Conservation (phyloP, 1,284 basidiomycete genomes). For the Boletus austroedulis region DNA sequence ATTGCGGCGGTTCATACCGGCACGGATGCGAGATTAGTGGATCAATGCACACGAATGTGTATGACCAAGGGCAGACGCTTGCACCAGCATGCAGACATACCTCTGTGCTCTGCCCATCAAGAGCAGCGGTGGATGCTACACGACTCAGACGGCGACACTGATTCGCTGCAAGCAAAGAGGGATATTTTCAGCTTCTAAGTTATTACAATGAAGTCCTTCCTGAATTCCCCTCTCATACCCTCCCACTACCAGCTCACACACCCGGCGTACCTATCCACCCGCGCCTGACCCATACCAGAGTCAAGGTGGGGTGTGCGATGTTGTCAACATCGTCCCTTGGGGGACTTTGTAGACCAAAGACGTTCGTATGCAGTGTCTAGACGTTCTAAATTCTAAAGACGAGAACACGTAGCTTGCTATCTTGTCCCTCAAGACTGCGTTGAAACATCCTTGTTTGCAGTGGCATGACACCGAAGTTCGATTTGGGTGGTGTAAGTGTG, state of each 20-base stretch:
- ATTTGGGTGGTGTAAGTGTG: slow-evolving; percentile 3
- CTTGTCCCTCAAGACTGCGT: slow-evolving; percentile 1
- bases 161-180: slow-evolving; percentile 7
- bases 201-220: slow-evolving; percentile 19
- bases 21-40: slow-evolving; percentile 81
- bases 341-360: not conserved
- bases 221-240: not conserved
- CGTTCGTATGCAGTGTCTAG: not conserved
- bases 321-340: not conserved
- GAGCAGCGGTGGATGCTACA: not conserved
- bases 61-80: slow-evolving; percentile 42
- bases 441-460: not conserved
- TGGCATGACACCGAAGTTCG: slow-evolving; percentile 1
- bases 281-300: not conserved
- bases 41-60: not conserved
- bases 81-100: slow-evolving; percentile 53
- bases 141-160: not conserved
- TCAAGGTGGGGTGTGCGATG: not conserved
- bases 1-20: slow-evolving; percentile 84
- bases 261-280: slow-evolving; percentile 8
- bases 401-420: not conserved
- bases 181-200: slow-evolving; percentile 4
- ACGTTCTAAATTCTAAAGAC: not conserved
- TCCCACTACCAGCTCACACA: not conserved
- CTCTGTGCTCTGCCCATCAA: no score